A percentile compares a stretch with the other conserved stretches of the same genome.
Evolutionary conservation across 192 early-diverging fungal genomes (phyloP).

Genomic region (Dissophora ornata): DNA sequence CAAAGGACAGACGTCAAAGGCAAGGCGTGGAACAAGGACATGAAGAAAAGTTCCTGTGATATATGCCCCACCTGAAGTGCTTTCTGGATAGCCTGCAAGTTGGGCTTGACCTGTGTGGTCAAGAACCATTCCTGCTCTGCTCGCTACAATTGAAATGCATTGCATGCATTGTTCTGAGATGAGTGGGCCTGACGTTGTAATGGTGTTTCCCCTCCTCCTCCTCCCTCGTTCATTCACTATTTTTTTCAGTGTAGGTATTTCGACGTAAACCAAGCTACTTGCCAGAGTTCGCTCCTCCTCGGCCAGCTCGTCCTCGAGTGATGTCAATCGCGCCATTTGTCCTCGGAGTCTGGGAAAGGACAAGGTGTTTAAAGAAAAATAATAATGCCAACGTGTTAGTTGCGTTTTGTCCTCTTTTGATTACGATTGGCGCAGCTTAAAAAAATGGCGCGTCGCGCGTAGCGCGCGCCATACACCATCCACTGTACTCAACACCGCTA

Average conservation of each 20-base stretch:
- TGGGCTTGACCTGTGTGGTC: slow-evolving; percentile 36
- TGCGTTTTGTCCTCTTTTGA: too few relatives aligned
- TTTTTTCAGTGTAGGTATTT: not conserved
- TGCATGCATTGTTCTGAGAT: not conserved
- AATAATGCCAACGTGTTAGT: too few relatives aligned
- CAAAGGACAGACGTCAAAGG: too few relatives aligned
- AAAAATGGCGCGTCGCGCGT: not conserved
- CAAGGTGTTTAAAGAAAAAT: not conserved
- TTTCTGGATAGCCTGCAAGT: slow-evolving; percentile 36
- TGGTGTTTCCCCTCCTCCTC: too few relatives aligned
- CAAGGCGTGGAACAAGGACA: not conserved
- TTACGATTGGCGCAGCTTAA: too few relatives aligned
- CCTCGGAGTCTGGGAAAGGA: not conserved
- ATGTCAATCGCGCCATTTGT: slow-evolving; percentile 26
- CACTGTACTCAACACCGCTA: too few relatives aligned
- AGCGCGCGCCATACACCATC: too few relatives aligned
- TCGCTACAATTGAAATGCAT: slow-evolving; percentile 4
- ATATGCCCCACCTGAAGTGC: slow-evolving; percentile 19
- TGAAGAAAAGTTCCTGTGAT: not conserved
- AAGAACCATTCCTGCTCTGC: slow-evolving; percentile 53
- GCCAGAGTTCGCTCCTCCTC: slow-evolving; percentile 39
- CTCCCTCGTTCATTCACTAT: too few relatives aligned
- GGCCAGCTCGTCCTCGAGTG: slow-evolving; percentile 36
- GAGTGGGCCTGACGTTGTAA: too few relatives aligned
- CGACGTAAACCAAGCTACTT: not conserved